Evolutionary conservation across 2,329 filamentous ascomycete species (phyloP).

Genomic region (Cyanodermella asteris): DNA sequence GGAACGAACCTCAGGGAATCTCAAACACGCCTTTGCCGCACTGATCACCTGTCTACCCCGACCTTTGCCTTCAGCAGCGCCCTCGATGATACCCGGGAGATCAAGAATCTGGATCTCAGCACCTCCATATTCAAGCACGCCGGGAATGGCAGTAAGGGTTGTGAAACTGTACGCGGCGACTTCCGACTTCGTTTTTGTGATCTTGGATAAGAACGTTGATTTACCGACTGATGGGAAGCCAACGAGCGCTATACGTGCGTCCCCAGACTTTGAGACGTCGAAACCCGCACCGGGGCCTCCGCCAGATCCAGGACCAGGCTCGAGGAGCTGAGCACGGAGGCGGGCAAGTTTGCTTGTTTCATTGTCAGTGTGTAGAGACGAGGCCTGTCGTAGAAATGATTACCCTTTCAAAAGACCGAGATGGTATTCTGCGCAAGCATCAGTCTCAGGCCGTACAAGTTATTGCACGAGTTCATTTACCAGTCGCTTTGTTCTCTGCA

Average conservation of each 20-base stretch:
- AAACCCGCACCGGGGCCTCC: slow-evolving; percentile 60
- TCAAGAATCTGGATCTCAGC: slow-evolving; percentile 97
- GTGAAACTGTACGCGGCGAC: slow-evolving; percentile 95
- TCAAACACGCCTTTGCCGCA: slow-evolving; percentile 50
- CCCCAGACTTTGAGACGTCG: slow-evolving; percentile 86
- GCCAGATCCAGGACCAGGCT: slow-evolving; percentile 62
- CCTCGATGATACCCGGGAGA: slow-evolving; percentile 94
- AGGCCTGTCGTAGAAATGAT: too few species aligned
- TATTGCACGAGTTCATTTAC: slow-evolving; percentile 27
- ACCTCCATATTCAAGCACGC: slow-evolving; percentile 90
- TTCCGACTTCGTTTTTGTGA: slow-evolving; percentile 93
- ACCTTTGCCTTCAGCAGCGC: slow-evolving; percentile 85
- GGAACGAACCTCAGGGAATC: neutral
- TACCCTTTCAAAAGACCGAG: slow-evolving; percentile 93
- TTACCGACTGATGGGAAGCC: slow-evolving; percentile 99
- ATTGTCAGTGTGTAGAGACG: neutral
- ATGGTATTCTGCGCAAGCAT: slow-evolving; percentile 58
- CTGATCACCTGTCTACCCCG: slow-evolving; percentile 91
- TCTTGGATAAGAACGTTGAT: slow-evolving; percentile 95
- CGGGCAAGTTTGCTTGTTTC: slow-evolving; percentile 69
- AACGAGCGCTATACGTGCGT: slow-evolving; percentile 88
- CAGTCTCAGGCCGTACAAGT: slow-evolving; percentile 12
- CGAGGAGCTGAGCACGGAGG: slow-evolving; percentile 78
- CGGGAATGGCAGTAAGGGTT: slow-evolving; percentile 88
- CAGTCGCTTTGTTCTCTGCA: slow-evolving; percentile 87